These are phyloP conservation scores for Coniochaeta ligniaria DNA, from an alignment of 2,329 filamentous ascomycete genomes.

Conservation along the genomic window DNA sequence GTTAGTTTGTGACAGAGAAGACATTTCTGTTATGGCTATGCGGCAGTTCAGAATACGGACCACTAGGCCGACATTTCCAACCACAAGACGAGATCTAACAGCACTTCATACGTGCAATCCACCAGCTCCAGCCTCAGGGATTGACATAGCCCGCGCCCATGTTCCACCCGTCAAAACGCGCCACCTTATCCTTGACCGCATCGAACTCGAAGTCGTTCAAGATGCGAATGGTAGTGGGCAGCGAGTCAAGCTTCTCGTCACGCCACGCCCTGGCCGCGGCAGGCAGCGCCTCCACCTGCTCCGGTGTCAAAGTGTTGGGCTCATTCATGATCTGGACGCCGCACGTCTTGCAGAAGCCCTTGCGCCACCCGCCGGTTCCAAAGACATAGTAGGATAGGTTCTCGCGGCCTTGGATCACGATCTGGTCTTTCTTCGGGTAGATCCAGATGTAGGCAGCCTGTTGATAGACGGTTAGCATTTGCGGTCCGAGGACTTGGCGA, in stretches of 20 bases:
- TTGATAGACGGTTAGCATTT: not conserved
- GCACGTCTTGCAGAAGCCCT: conserved; percentile 7
- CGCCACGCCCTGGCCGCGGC: conserved; percentile 15
- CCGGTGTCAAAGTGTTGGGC: conserved; percentile 20
- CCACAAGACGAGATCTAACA: too few relatives aligned
- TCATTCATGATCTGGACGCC: conserved; percentile 25
- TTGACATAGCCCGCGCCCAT: conserved; percentile 29
- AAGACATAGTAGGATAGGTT: conserved; percentile 33
- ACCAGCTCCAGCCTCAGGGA: conserved; percentile 19
- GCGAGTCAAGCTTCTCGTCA: conserved; percentile 6
- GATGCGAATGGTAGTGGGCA: conserved; percentile 30
- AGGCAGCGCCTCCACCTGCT: conserved; percentile 24
- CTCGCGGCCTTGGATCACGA: conserved; percentile 31
- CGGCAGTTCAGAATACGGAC: too few relatives aligned
- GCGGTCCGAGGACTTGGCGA: not conserved
- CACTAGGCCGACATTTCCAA: too few relatives aligned
- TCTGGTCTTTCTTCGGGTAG: conserved; percentile 30
- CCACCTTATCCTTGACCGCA: conserved; percentile 14
- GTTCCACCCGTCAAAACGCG: conserved; percentile 18
- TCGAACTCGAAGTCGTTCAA: conserved; percentile 29
- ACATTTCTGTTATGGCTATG: too few relatives aligned
- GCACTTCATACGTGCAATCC: too few relatives aligned
- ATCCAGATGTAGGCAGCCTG: conserved; percentile 37
- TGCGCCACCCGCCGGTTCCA: conserved; percentile 14
- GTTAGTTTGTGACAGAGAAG: too few relatives aligned